These are phyloP conservation scores for Macrotyloma uniflorum DNA, from an alignment of 306 rosid species.

Conservation along the genomic window DNA sequence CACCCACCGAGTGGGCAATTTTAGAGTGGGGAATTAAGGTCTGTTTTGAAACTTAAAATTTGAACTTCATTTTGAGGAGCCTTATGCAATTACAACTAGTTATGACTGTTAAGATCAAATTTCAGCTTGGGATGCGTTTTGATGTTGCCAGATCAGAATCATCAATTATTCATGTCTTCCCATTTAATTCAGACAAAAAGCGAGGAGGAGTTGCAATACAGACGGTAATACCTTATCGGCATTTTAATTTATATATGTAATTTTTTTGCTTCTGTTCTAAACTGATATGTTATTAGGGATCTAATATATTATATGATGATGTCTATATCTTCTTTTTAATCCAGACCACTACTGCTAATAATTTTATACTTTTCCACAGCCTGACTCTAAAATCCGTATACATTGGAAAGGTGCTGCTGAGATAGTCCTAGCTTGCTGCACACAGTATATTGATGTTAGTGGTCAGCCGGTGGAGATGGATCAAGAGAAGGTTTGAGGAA, in stretches of 20 bases:
- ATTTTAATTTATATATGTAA: background rate
- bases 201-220: constrained; percentile 76
- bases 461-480: constrained; percentile 56
- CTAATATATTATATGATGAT: constrained; percentile 6
- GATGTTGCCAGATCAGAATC: constrained; percentile 59
- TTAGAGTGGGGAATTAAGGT: constrained; percentile 80
- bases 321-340: constrained; percentile 10
- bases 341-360: constrained; percentile 19
- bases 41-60: constrained; percentile 14
- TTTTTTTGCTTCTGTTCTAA: constrained; percentile 26
- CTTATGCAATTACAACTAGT: background rate
- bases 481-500: constrained; percentile 64
- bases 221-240: constrained; percentile 49
- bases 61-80: background rate
- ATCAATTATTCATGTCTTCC: constrained; percentile 72
- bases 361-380: constrained; percentile 46
- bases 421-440: constrained; percentile 67
- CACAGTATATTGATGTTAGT: constrained; percentile 52
- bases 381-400: constrained; percentile 63
- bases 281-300: constrained; percentile 3
- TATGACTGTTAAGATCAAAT: constrained; percentile 25
- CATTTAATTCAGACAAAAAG: constrained; percentile 88
- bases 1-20: constrained; percentile 95
- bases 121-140: constrained; percentile 87
- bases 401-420: constrained; percentile 99